Evolutionary conservation across 352 stramenopile genomes (phyloP), one percentile per base, ranked within the genome.

Genomic region (Phytopythium vexans): DNA sequence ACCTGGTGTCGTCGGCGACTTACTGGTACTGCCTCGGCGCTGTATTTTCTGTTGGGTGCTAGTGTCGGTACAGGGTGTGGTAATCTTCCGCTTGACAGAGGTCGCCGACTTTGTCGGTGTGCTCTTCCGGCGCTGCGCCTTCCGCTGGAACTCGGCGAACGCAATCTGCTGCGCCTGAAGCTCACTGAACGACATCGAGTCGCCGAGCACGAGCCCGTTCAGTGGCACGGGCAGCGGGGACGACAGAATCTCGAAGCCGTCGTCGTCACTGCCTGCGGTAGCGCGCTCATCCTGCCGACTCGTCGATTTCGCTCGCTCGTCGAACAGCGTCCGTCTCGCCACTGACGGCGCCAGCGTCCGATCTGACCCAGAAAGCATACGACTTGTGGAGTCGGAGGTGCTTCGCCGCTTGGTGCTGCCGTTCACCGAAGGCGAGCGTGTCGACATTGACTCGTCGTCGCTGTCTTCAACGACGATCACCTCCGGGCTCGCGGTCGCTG

Each of bases 91-190:
- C 39, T 43, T 54, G 16, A 21, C 34, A 16, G 16, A 27, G 15
- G 9, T 8, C 16, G 2, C 36, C 38, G 3, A 11, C 43, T 49
- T 10, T 14, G 4, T 41, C 40, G 52, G 31, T 5, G 34, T 16
- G 34, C 21, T 21, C 39, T 58, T 39, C 35, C 33, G 21, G 1
- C 32, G 53, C 16, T 72, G 52, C 8, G 64, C 61, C 50, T 65
- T 48, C 6, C 45, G 49, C 45, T 67, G 64, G 15, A 78, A 46
- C 27, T 47, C 54, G 50, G 75, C 66, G 15, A 80, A 54, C 45
- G 74, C 70, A 11, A 59, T 60, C 54, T 88, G 75, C 56, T 90
- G 80, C 3, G 77, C 77, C 57, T 88, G 75, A 31, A 88, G 49
- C 41, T 90, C 75, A 5, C 73, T 86, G 43, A 83, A 72, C 11